Evolutionary conservation across 2,329 filamentous ascomycete genomes (phyloP).

Genomic region (Nigrograna mackinnonii): DNA sequence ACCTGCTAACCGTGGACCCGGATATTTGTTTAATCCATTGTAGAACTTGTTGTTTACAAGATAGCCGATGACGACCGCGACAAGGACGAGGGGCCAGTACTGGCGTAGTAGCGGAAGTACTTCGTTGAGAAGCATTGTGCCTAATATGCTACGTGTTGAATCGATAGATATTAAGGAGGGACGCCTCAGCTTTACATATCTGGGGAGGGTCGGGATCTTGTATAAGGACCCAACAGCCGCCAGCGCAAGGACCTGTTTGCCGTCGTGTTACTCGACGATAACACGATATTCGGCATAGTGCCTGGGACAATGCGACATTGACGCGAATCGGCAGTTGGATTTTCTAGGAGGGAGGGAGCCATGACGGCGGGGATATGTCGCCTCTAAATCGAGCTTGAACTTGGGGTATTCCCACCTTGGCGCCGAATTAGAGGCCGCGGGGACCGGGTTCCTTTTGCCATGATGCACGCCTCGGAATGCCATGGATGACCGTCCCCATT

Average conservation of each 20-base stretch:
- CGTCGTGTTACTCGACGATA: neutral
- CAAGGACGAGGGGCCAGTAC: conserved; percentile 48
- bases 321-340: neutral
- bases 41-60: conserved; percentile 51
- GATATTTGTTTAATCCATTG: conserved; percentile 69
- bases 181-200: conserved; percentile 2
- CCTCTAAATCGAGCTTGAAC: neutral
- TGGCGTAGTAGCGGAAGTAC: conserved; percentile 33
- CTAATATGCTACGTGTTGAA: conserved; percentile 17
- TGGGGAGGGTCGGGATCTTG: neutral
- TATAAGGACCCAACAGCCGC: neutral
- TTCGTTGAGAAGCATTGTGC: conserved; percentile 40
- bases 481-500: too few relatives aligned
- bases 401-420: neutral
- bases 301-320: neutral
- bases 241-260: neutral
- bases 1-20: conserved; percentile 70
- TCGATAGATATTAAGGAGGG: conserved; percentile 11
- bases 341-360: neutral
- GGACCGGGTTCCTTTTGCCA: too few relatives aligned
- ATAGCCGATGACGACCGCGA: conserved; percentile 31
- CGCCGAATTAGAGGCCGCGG: neutral
- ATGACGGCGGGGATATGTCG: too few relatives aligned
- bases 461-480: too few relatives aligned
- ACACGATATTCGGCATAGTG: neutral